Evolutionary conservation across 2,329 filamentous ascomycete genomes (phyloP), one percentile per base, ranked within the genome.

Genomic region (Corynespora cassiicola): DNA sequence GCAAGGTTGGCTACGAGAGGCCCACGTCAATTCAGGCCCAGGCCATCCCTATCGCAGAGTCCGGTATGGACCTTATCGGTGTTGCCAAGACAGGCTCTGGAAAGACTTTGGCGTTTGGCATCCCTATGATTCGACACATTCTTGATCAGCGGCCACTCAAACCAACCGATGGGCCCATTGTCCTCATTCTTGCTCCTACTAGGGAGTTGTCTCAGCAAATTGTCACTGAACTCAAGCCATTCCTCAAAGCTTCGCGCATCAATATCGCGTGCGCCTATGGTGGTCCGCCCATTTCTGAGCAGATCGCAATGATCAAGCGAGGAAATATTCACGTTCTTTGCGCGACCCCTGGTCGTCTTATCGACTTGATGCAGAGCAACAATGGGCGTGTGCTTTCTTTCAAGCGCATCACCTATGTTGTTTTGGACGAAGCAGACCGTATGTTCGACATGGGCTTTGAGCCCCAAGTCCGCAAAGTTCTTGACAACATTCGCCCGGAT

Each of bases 381-480:
- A 86, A 88, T 51, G 92, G 92, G n/a, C 84, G 91, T 47, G 91
- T 97, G 7, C 95, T 92, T 9, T 97, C 95, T 60, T 77, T 99
- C 39, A 84, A 81, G 53, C 82, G 94, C 48, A 89, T 96, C 9
- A 94, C 90, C 0, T 99, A 97, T 65, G 84, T 96, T 16, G 94
- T 99, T 8, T 81, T 99, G 27, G 94, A 99, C 64, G 94, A 99
- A 72, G 94, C 94, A 31, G 94, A 99, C 70, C 87, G 94, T 47
- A 97, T 99, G 94, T 96, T 97, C 65, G 94, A 99, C 67, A 97
- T 99, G 94, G 94, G 94, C 10, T 99, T 99, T 62, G 92, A 96
- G 70, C 92, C 94, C 2, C 94, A 99, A 68, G 91, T 99, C 36
- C 94, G 94, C 83, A 96, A 95, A 69, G 94, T 99, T 42, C 85